Conservation (phyloP, 768 basidiomycete species). For the Saitozyma podzolica region DNA sequence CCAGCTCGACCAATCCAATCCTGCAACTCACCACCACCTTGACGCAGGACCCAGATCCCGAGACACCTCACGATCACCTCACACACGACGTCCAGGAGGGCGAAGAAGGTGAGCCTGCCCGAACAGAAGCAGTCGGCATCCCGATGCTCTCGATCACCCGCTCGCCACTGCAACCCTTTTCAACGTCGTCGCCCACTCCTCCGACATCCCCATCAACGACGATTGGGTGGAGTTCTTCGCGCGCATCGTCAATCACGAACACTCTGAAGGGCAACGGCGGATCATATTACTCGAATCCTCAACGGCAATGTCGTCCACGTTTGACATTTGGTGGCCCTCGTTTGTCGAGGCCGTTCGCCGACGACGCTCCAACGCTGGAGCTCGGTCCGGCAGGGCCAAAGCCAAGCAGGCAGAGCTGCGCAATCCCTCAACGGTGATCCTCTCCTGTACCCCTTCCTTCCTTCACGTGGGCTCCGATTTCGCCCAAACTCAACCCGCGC, state of each 20-base stretch:
- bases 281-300: conserved; percentile 84
- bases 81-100: too few relatives aligned
- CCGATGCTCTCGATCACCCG: conserved; percentile 4
- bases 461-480: conserved; percentile 53
- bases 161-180: conserved; percentile 48
- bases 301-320: conserved; percentile 69
- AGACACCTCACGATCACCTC: too few relatives aligned
- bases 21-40: too few relatives aligned
- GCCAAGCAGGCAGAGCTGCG: conserved; percentile 57
- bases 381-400: conserved; percentile 52
- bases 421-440: conserved; percentile 73
- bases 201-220: conserved; percentile 53
- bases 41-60: too few relatives aligned
- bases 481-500: not conserved
- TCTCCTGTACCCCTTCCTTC: conserved; percentile 82
- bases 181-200: not conserved
- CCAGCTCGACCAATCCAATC: too few relatives aligned
- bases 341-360: conserved; percentile 75
- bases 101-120: too few relatives aligned
- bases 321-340: conserved; percentile 75
- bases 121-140: too few relatives aligned
- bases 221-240: conserved; percentile 47
- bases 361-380: conserved; percentile 58
- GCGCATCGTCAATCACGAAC: conserved; percentile 31
- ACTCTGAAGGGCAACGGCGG: conserved; percentile 53